Percentiles rank a stretch among this genome's conserved stretches.
phyloP scores from a whole-genome alignment of 1,284 basidiomycete genomes.

The Volvariella surrecta region DNA sequence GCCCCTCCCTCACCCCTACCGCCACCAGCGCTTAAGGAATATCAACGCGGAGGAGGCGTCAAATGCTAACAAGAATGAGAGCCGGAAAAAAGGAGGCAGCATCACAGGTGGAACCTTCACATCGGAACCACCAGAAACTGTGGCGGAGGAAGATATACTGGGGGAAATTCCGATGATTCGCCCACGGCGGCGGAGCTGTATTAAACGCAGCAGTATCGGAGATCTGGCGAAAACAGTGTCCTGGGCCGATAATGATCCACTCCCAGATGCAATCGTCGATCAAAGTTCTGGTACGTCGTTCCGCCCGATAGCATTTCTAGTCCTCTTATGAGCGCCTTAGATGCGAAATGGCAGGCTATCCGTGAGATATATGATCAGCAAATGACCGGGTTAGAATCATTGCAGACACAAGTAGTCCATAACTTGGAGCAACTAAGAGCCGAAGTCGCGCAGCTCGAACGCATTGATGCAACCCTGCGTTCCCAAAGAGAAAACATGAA shows the following conservation, averaged over 20 bases:
- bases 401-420: constrained; percentile 46
- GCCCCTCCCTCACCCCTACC: constrained; percentile 19
- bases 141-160: background rate
- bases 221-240: constrained; percentile 61
- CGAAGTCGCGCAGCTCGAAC: constrained; percentile 49
- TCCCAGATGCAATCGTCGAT: constrained; percentile 45
- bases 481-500: constrained; percentile 45
- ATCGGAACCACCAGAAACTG: too few species aligned
- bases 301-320: background rate
- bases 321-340: background rate
- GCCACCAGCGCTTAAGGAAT: constrained; percentile 3
- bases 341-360: constrained; percentile 44
- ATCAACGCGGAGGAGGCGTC: too few species aligned
- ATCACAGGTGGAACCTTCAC: too few species aligned
- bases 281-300: constrained; percentile 42
- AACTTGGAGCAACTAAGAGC: constrained; percentile 42
- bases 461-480: constrained; percentile 44
- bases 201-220: constrained; percentile 48
- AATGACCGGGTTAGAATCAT: constrained; percentile 42
- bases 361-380: constrained; percentile 50
- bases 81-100: too few species aligned
- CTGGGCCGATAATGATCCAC: constrained; percentile 61
- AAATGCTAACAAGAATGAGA: too few species aligned
- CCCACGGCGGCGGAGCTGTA: constrained; percentile 48
- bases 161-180: background rate